Conservation (phyloP, 2,329 filamentous ascomycete genomes). For the Verticillium nubilum region DNA sequence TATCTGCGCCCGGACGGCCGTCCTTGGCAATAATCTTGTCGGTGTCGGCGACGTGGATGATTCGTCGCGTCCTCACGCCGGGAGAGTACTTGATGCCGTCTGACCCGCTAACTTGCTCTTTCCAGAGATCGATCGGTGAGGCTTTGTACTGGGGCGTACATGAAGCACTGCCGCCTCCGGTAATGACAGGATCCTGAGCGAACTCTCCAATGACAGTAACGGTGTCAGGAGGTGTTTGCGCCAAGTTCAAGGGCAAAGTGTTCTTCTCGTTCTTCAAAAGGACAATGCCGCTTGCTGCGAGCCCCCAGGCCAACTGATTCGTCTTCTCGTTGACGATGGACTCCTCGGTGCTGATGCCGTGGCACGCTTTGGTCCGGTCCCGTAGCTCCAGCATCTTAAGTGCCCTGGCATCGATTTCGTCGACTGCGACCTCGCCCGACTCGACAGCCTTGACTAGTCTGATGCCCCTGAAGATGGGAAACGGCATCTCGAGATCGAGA, state of each 20-base stretch:
- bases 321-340: conserved; percentile 10
- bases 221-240: not conserved
- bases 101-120: not conserved
- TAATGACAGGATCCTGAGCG: conserved; percentile 30
- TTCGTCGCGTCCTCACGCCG: conserved; percentile 7
- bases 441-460: conserved; percentile 12
- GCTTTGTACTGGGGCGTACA: conserved; percentile 10
- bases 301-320: conserved; percentile 8
- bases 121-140: conserved; percentile 6
- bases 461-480: conserved; percentile 11
- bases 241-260: conserved; percentile 43
- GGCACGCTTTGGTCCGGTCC: conserved; percentile 5
- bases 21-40: conserved; percentile 4
- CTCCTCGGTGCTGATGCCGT: conserved; percentile 5
- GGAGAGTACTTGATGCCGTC: not conserved
- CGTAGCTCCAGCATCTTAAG: conserved; percentile 10
- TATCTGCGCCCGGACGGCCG: conserved; percentile 9
- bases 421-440: conserved; percentile 6
- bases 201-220: conserved; percentile 51
- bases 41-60: conserved; percentile 8
- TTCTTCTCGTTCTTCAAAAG: conserved; percentile 58
- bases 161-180: conserved; percentile 25
- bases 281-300: conserved; percentile 35
- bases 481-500: conserved; percentile 27
- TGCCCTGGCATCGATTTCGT: conserved; percentile 10